These are phyloP conservation scores for Exserohilum turcica DNA, from an alignment of 2,329 filamentous ascomycete species.

Conservation along the genomic window DNA sequence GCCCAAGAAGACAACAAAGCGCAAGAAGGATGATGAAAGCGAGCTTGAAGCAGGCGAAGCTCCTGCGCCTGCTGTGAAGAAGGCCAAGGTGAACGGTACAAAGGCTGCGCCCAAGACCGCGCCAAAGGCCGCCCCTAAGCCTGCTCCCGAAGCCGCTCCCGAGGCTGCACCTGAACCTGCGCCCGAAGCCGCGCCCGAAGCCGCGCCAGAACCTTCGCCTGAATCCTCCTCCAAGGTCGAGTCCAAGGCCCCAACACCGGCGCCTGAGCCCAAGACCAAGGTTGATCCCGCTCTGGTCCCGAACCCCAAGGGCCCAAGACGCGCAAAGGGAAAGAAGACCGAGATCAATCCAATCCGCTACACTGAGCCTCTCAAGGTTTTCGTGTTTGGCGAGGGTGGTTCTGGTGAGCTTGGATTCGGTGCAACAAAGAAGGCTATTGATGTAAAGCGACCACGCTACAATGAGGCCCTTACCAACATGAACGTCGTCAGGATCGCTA, in stretches of 20 bases:
- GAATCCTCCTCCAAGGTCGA: not conserved
- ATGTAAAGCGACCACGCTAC: constrained; percentile 75
- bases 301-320: constrained; percentile 40
- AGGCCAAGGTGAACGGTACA: constrained; percentile 27
- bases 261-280: constrained; percentile 20
- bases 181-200: not conserved
- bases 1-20: constrained; percentile 31
- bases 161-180: not conserved
- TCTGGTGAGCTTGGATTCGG: constrained; percentile 85
- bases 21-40: constrained; percentile 39
- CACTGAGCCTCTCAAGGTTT: constrained; percentile 70
- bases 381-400: constrained; percentile 78
- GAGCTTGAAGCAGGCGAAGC: constrained; percentile 26
- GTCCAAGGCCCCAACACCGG: constrained; percentile 10
- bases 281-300: constrained; percentile 19
- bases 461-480: constrained; percentile 65
- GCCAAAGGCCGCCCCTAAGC: not conserved
- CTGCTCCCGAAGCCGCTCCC: not conserved
- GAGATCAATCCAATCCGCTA: constrained; percentile 68
- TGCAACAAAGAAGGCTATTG: constrained; percentile 66
- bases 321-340: constrained; percentile 39
- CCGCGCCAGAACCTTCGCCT: not conserved
- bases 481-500: constrained; percentile 74
- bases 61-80: constrained; percentile 30
- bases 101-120: constrained; percentile 23